A percentile compares a stretch with the other conserved stretches of the same genome.
phyloP scores from a whole-genome alignment of 345 rosid species.

The Eucalyptus rudis region DNA sequence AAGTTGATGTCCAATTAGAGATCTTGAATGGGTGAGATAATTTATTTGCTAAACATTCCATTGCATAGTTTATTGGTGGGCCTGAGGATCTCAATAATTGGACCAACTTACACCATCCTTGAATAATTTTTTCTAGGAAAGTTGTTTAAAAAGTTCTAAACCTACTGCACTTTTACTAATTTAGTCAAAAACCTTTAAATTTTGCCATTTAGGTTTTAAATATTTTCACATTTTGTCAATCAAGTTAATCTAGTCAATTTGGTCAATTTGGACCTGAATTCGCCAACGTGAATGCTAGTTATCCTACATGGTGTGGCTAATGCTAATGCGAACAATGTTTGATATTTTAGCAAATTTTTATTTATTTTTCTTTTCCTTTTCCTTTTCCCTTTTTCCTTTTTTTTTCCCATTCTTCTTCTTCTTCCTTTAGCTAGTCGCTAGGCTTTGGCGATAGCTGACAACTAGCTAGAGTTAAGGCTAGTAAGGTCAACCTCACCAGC shows the following conservation, averaged over 20 bases:
- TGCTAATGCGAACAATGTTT: background rate
- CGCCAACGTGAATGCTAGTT: accelerated
- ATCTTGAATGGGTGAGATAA: background rate
- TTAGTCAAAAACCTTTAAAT: background rate
- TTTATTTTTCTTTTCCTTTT: accelerated
- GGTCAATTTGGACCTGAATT: too few relatives aligned
- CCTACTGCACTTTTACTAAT: background rate
- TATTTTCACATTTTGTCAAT: background rate
- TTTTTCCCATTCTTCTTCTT: background rate
- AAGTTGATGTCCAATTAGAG: too few relatives aligned
- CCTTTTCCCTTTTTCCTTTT: too few relatives aligned
- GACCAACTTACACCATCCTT: background rate
- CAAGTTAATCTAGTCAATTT: background rate
- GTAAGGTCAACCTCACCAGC: too few relatives aligned
- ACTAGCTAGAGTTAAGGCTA: background rate
- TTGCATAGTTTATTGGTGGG: background rate
- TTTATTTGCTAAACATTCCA: background rate
- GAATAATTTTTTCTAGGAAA: background rate
- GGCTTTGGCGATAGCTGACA: accelerated
- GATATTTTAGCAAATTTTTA: too few relatives aligned
- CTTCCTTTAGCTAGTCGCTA: accelerated
- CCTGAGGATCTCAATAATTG: background rate
- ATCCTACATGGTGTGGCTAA: accelerated
- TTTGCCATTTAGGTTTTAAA: background rate
- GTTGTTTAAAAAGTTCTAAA: too few relatives aligned